Evolutionary conservation across 129 eudicot genomes (phyloP).

Genomic region (Logfia minima): DNA sequence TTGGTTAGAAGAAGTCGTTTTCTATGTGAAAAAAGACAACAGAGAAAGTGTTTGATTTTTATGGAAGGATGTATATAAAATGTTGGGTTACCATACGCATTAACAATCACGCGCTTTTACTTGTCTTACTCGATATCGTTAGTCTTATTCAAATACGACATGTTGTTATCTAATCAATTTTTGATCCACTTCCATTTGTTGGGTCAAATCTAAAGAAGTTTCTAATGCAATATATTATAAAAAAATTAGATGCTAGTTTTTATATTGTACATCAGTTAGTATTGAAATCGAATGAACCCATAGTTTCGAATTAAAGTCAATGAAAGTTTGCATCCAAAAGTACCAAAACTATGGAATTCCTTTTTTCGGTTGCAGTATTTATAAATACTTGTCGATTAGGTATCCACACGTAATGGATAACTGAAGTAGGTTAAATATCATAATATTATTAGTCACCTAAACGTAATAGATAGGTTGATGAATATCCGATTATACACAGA

Average conservation of each 20-base stretch:
- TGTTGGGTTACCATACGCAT: slow-evolving; percentile 25
- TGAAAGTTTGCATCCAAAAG: background rate
- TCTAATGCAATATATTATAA: background rate
- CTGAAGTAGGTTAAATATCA: no score
- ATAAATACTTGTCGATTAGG: no score
- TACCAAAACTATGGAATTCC: no score
- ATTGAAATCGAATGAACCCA: background rate
- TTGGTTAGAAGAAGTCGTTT: background rate
- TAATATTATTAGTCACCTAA: no score
- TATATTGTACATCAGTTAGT: background rate
- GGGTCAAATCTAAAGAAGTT: background rate
- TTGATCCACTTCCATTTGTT: background rate
- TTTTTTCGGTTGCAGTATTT: no score
- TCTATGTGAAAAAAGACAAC: slow-evolving; percentile 3
- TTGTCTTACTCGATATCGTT: background rate
- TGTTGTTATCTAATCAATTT: background rate
- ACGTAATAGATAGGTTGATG: no score
- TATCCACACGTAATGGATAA: no score
- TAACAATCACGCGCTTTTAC: slow-evolving; percentile 17
- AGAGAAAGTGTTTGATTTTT: slow-evolving; percentile 4
- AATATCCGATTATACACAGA: no score
- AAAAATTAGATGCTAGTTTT: no score
- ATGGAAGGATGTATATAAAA: background rate
- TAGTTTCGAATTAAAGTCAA: background rate
- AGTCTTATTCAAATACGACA: slow-evolving; percentile 14